Evolutionary conservation across 306 rosid species (phyloP), one percentile per base, ranked within the genome.

Genomic region (Trifolium pratense): DNA sequence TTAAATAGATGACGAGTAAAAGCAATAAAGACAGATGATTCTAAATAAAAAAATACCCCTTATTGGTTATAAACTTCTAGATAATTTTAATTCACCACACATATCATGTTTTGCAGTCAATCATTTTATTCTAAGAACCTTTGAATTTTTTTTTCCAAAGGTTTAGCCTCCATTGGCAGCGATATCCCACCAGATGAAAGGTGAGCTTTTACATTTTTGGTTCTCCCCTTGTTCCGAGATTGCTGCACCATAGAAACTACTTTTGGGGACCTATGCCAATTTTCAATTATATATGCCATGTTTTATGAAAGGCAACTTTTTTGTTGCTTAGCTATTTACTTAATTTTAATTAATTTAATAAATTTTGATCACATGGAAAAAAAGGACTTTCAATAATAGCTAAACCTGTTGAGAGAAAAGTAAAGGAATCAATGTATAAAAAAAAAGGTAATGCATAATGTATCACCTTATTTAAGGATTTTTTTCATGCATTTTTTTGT

Each of bases 131-230:
- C 16, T 34, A 26, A 62, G 39, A 46, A 48, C 10, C 26, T 7
- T 63, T 63, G 29, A 63, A 51, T 36, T 3, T 48, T 48, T 1
- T 48, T 73, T 51, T n/a, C n/a, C 31, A 63, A 63, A 63, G 64
- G 0, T 37, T 51, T 15, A 34, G 14, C 16, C 32, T 45, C 45
- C 31, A 9, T 62, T 48, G 78, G 25, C 15, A 64, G 64, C 11
- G 66, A 75, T 66, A 52, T 75, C 20, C 57, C 73, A 52, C 79
- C 73, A 21, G 43, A 57, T 37, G 57, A 56, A 52, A 65, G 66
- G 73, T 74, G 55, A 63, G 53, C 64, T 63, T 36, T 61, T 63
- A 49, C 39, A 74, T 49, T 74, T 74, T 62, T 55, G 21, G 16
- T 7, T 21, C 56, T 43, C 17, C 55, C 55, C 11, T 5, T 4